A percentile compares a stretch with the other conserved stretches of the same genome.
phyloP scores from a whole-genome alignment of 768 basidiomycete genomes.

The Tulasnella sp. region DNA sequence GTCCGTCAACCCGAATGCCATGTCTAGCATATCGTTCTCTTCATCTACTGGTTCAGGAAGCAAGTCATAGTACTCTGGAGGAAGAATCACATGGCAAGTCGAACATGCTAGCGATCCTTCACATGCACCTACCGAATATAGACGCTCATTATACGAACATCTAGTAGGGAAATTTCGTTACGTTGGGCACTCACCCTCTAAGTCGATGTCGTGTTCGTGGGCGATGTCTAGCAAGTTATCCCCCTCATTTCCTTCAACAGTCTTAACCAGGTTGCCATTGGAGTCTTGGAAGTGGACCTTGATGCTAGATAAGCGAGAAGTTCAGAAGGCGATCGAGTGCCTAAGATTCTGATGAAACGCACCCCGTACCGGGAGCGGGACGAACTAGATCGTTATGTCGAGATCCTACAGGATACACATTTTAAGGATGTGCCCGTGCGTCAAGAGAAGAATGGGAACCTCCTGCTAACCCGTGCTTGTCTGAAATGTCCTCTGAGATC shows the following conservation, averaged over 20 bases:
- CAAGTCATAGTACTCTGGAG: conserved; percentile 68
- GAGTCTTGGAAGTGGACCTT: conserved; percentile 84
- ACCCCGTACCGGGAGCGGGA: conserved; percentile 63
- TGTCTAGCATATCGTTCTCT: conserved; percentile 97
- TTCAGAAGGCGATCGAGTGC: neutral
- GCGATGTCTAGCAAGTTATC: conserved; percentile 86
- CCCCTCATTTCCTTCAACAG: conserved; percentile 85
- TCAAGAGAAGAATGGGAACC: too few species aligned
- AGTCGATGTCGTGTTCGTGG: conserved; percentile 90
- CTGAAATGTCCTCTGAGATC: too few species aligned
- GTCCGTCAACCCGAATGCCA: conserved; percentile 94
- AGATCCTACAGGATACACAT: conserved; percentile 8
- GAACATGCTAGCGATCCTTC: conserved; percentile 96
- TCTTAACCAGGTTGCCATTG: conserved; percentile 73
- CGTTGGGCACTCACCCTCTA: conserved; percentile 57
- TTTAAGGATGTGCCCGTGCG: too few species aligned
- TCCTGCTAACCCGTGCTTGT: too few species aligned
- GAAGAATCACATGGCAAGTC: conserved; percentile 89
- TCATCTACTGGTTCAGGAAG: conserved; percentile 93
- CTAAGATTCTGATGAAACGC: neutral
- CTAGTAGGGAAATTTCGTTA: neutral
- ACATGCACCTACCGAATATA: conserved; percentile 69
- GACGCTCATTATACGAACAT: neutral
- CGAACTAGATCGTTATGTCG: conserved; percentile 46
- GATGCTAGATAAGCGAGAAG: conserved; percentile 40